These are phyloP conservation scores for Paraconiothyrium sp. DNA, from an alignment of 2,329 filamentous ascomycete genomes.

Conservation along the genomic window DNA sequence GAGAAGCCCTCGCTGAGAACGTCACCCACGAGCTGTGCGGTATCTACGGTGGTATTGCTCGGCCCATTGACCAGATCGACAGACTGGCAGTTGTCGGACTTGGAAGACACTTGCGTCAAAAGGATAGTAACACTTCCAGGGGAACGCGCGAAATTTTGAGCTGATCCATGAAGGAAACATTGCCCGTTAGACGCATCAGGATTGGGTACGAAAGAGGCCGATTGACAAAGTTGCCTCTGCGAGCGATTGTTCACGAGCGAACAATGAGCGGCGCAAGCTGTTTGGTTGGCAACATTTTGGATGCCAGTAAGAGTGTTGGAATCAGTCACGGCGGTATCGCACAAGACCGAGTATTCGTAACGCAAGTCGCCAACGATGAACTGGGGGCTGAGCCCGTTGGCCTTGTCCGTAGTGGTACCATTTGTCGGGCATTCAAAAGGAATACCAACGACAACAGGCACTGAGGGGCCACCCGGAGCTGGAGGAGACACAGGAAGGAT, in stretches of 20 bases:
- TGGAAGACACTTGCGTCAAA: constrained; percentile 32
- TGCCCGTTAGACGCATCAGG: constrained; percentile 29
- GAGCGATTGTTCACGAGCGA: constrained; percentile 37
- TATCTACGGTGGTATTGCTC: constrained; percentile 26
- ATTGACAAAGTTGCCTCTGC: constrained; percentile 33
- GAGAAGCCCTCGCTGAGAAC: constrained; percentile 31
- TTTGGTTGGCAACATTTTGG: constrained; percentile 30
- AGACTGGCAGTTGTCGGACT: constrained; percentile 31
- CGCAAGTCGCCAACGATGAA: constrained; percentile 36
- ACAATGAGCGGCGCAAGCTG: constrained; percentile 40
- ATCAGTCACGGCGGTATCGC: constrained; percentile 34
- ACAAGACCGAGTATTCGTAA: constrained; percentile 41
- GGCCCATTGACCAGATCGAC: constrained; percentile 15
- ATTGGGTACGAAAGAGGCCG: constrained; percentile 33
- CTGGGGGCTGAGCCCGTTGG: constrained; percentile 27
- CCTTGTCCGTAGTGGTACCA: background rate
- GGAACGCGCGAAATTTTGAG: constrained; percentile 21
- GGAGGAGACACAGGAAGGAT: constrained; percentile 12
- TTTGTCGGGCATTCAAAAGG: constrained; percentile 39
- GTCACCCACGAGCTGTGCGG: constrained; percentile 32
- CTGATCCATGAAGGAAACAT: constrained; percentile 31
- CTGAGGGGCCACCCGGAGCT: background rate
- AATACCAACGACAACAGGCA: constrained; percentile 32
- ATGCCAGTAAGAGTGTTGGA: constrained; percentile 28
- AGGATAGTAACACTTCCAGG: constrained; percentile 33